Conservation (phyloP, 805 yeast genomes). For the Lachancea cidri region DNA sequence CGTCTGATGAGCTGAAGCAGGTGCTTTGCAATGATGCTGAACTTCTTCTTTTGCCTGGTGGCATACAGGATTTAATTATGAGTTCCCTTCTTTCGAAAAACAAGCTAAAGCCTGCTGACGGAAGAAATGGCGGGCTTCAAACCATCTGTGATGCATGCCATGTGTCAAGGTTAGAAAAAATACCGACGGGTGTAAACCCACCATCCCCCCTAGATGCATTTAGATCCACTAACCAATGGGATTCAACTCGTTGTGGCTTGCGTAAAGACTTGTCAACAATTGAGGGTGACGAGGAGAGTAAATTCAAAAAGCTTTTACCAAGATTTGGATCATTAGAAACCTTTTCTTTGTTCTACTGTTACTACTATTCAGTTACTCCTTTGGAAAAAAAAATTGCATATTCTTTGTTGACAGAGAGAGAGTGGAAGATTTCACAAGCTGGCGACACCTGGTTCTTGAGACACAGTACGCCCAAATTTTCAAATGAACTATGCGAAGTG, state of each 20-base stretch:
- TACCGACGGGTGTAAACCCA: slow-evolving; percentile 30
- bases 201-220: slow-evolving; percentile 34
- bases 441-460: slow-evolving; percentile 38
- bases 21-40: slow-evolving; percentile 17
- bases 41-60: slow-evolving; percentile 27
- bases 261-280: slow-evolving; percentile 10
- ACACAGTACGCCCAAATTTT: slow-evolving; percentile 34
- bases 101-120: slow-evolving; percentile 18
- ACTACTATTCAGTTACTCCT: slow-evolving; percentile 40
- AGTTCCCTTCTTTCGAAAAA: slow-evolving; percentile 24
- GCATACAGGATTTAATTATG: slow-evolving; percentile 33
- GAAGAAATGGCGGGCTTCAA: slow-evolving; percentile 27
- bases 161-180: slow-evolving; percentile 21
- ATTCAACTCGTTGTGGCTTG: slow-evolving; percentile 22
- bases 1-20: slow-evolving; percentile 12
- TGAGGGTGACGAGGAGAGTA: slow-evolving; percentile 4
- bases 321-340: slow-evolving; percentile 29
- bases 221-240: slow-evolving; percentile 34
- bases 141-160: slow-evolving; percentile 26
- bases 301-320: slow-evolving; percentile 16
- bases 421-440: slow-evolving; percentile 35
- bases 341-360: slow-evolving; percentile 40
- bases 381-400: slow-evolving; percentile 37
- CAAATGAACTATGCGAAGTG: slow-evolving; percentile 38
- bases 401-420: slow-evolving; percentile 31